Base-by-base conservation (phyloP, 129 eudicot species). In the Helianthus annuus region DNA sequence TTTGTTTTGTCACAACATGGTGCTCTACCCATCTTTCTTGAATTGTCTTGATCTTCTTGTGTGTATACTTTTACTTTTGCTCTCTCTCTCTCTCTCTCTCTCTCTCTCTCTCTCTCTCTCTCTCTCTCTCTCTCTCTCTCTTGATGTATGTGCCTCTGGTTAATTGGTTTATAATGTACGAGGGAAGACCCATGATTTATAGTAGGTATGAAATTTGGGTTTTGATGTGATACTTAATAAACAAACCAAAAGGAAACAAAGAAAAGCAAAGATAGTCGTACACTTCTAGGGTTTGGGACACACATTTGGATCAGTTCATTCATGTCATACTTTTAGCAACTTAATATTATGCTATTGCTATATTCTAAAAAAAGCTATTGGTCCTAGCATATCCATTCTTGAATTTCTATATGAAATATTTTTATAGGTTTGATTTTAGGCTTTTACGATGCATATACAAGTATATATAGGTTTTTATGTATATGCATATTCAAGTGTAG, bases 1-100 rank as follows among this genome's bases (percentile, higher is more conserved):
- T 83, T 90, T 2, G 83, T 84, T 83, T 92, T 92, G 74, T 92
- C 98, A 84, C 98, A 92, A 71, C 98, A 92, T 68, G 98, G 98
- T 69, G 98, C 98, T 81, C 98, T 75, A 42, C 98, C 98, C 98
- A 88, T 91, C 36, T 80, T 80, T 66, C 76, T 76, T 73, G 38
- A 42, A 8, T 63, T 51, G 13, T 57, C 74, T 78, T 66, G 64
- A 7, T 66, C 54, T 66, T 59, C 54, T 38, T 79, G 42, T 40
- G n/a, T 72, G 44, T 40, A 64, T 76, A 38, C 58, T 7, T 77
- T 48, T 57, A 24, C 49, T 60, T 63, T 80, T 11, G 60, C 72
- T 65, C 10, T 19, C 22, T 19, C 22, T 19, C 22, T 48, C 64
- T 76, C 54, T 70, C 65, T 59, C 65, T n/a, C n/a, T n/a, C n/a